Percentiles rank a stretch among this genome's conserved stretches.
These are phyloP conservation scores for Penicillium macrosclerotiorum DNA, from an alignment of 495 filamentous ascomycete genomes.

Conservation along the genomic window DNA sequence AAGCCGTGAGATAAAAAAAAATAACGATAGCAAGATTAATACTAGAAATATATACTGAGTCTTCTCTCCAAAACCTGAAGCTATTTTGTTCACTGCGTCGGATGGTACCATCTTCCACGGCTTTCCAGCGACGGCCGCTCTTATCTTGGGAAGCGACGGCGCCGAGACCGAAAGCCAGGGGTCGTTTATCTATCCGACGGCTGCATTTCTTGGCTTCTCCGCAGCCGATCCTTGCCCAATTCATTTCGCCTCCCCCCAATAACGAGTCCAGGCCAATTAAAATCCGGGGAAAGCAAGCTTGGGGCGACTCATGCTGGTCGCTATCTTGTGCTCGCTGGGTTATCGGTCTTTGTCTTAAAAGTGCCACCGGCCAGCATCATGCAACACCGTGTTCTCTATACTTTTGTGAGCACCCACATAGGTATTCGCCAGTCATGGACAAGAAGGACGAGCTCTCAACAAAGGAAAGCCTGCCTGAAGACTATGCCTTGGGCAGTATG, in stretches of 20 bases:
- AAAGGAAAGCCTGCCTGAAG: slow-evolving; percentile 8
- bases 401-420: background rate
- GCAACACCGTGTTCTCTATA: background rate
- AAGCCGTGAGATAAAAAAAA: too few species aligned
- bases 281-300: slow-evolving; percentile 1
- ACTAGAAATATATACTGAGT: slow-evolving; percentile 10
- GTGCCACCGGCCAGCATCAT: slow-evolving; percentile 1
- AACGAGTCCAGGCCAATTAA: slow-evolving; percentile 2
- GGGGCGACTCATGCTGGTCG: background rate
- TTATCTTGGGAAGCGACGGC: slow-evolving; percentile 14
- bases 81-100: slow-evolving; percentile 4
- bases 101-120: background rate
- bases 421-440: slow-evolving; percentile 2
- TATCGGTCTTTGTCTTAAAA: slow-evolving; percentile 1
- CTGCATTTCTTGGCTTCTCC: slow-evolving; percentile 14
- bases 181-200: slow-evolving; percentile 27
- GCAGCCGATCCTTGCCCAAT: slow-evolving; percentile 9
- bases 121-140: slow-evolving; percentile 2
- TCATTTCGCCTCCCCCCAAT: background rate
- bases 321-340: slow-evolving; percentile 1
- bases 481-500: slow-evolving; percentile 18
- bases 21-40: too few species aligned
- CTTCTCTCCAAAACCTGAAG: background rate
- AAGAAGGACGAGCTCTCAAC: slow-evolving; percentile 9
- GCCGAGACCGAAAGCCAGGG: background rate